phyloP scores from a whole-genome alignment of 2,329 filamentous ascomycete species.

The Botrytis porri region DNA sequence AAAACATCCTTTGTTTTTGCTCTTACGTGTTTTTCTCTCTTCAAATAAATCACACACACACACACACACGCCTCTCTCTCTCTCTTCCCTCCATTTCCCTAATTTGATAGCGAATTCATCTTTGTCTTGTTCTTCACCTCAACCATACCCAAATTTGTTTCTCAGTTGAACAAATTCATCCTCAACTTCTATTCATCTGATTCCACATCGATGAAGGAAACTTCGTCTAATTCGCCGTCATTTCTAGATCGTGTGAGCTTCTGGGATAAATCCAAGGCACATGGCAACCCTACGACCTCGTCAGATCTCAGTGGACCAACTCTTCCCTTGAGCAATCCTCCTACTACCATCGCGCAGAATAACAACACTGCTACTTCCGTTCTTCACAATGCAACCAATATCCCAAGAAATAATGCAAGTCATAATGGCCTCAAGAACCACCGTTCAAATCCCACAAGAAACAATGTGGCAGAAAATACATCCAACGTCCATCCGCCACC shows the following conservation, averaged over 20 bases:
- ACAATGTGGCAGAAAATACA: constrained; percentile 40
- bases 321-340: constrained; percentile 42
- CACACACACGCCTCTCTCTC: no score
- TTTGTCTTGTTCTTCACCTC: background rate
- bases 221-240: constrained; percentile 49
- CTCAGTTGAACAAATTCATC: background rate
- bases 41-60: background rate
- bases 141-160: background rate
- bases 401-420: constrained; percentile 30
- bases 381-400: constrained; percentile 27
- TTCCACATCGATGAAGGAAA: constrained; percentile 58
- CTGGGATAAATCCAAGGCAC: constrained; percentile 52
- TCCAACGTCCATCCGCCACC: constrained; percentile 40
- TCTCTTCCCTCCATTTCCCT: background rate
- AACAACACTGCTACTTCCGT: constrained; percentile 24
- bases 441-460: constrained; percentile 33
- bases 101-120: background rate
- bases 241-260: constrained; percentile 56
- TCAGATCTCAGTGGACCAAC: constrained; percentile 37
- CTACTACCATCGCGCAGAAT: constrained; percentile 30
- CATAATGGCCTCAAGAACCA: constrained; percentile 31
- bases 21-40: background rate
- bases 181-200: constrained; percentile 1
- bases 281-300: constrained; percentile 48
- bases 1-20: background rate